These are phyloP conservation scores for Torulaspora pretoriensis DNA, from an alignment of 1,139 yeast species.

Conservation along the genomic window DNA sequence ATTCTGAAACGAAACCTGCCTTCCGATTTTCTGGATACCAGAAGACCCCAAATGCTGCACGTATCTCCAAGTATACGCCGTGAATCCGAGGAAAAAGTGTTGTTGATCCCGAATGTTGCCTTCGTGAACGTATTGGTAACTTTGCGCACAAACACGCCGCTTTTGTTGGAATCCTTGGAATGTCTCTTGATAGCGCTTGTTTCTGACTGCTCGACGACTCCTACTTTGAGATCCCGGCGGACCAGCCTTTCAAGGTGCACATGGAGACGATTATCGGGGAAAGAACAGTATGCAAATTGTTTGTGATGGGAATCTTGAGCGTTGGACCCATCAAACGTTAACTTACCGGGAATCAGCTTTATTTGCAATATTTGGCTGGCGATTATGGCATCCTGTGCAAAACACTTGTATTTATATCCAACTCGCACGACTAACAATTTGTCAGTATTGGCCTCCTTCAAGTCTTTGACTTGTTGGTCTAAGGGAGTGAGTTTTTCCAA, in stretches of 20 bases:
- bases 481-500: slow-evolving; percentile 57
- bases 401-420: slow-evolving; percentile 86
- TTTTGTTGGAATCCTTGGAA: slow-evolving; percentile 27
- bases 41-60: slow-evolving; percentile 32
- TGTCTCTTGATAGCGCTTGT: slow-evolving; percentile 67
- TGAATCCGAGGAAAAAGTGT: slow-evolving; percentile 44
- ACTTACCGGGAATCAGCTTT: slow-evolving; percentile 65
- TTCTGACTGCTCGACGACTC: slow-evolving; percentile 82
- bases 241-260: slow-evolving; percentile 67
- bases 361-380: slow-evolving; percentile 67
- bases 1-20: slow-evolving; percentile 28
- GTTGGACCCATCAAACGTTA: slow-evolving; percentile 46
- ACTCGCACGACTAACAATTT: slow-evolving; percentile 77
- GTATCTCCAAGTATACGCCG: slow-evolving; percentile 28
- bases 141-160: slow-evolving; percentile 59
- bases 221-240: slow-evolving; percentile 67
- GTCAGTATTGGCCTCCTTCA: slow-evolving; percentile 58
- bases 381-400: slow-evolving; percentile 73
- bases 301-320: slow-evolving; percentile 45
- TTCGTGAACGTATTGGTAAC: slow-evolving; percentile 72
- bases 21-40: slow-evolving; percentile 9
- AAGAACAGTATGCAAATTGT: slow-evolving; percentile 76
- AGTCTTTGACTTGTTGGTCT: slow-evolving; percentile 67
- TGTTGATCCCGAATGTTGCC: slow-evolving; percentile 62
- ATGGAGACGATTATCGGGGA: slow-evolving; percentile 73